These are phyloP conservation scores for Scytalidium lignicola DNA, from an alignment of 2,329 filamentous ascomycete genomes.

Conservation along the genomic window DNA sequence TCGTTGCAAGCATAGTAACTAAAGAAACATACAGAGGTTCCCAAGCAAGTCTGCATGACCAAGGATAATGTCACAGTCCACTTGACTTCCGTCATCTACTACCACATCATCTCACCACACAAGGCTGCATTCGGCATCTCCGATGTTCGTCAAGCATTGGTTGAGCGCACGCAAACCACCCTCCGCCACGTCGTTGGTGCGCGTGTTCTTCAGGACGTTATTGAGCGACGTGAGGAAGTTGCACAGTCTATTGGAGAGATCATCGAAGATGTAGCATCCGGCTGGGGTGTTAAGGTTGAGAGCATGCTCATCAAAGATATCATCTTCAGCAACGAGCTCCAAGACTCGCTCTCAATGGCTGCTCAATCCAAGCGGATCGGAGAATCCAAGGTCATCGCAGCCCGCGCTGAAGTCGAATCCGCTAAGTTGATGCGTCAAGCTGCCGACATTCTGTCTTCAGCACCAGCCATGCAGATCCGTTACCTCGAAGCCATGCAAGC, in stretches of 20 bases:
- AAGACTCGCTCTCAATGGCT: slow-evolving; percentile 96
- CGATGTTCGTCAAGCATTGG: slow-evolving; percentile 90
- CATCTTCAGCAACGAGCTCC: slow-evolving; percentile 90
- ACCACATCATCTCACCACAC: slow-evolving; percentile 92
- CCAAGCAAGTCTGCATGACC: slow-evolving; percentile 97
- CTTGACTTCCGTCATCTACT: slow-evolving; percentile 97
- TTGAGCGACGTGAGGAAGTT: slow-evolving; percentile 96
- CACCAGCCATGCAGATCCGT: slow-evolving; percentile 95
- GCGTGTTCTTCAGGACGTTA: slow-evolving; percentile 93
- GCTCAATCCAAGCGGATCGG: slow-evolving; percentile 98
- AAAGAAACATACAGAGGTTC: slow-evolving; percentile 58
- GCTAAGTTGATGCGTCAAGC: slow-evolving; percentile 92
- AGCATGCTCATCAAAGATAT: slow-evolving; percentile 99
- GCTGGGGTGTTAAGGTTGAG: slow-evolving; percentile 95
- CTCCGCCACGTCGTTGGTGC: slow-evolving; percentile 95
- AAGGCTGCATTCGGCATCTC: slow-evolving; percentile 95
- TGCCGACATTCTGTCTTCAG: slow-evolving; percentile 85
- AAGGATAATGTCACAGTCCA: slow-evolving; percentile 97
- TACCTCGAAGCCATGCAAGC: slow-evolving; percentile 98
- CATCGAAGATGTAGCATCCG: slow-evolving; percentile 88
- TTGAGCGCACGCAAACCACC: slow-evolving; percentile 97
- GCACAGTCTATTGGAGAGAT: slow-evolving; percentile 94
- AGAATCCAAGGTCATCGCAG: slow-evolving; percentile 97
- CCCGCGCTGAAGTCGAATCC: slow-evolving; percentile 92
- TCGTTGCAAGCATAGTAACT: slow-evolving; percentile 9